Base-by-base conservation (phyloP, 108 stramenopile genomes). In the Craspedostauros australis region DNA sequence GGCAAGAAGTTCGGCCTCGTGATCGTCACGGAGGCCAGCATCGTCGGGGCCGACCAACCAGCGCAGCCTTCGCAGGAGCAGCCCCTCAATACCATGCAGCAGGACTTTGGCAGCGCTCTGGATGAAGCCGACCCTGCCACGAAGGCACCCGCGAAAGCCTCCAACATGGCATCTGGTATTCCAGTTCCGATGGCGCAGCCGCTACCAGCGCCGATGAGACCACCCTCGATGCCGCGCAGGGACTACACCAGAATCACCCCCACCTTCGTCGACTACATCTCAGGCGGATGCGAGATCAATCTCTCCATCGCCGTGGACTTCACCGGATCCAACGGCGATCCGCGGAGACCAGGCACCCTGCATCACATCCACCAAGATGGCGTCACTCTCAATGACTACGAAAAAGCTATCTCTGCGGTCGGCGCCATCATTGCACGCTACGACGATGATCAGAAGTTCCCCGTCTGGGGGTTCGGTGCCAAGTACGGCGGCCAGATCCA, bases 291-390 rank as follows among this genome's bases (percentile, higher is more conserved):
- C n/a, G 80, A 86, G 68, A 43, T 86, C 20, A 67, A 68, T 20
- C 42, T 86, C 47, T 75, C 57, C 37, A 82, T 96, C 0, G 95
- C 91, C 1, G 71, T 96, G 19, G 95, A 96, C 59, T 96, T 88
- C 51, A 96, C 95, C 5, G 92, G 88, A 31, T 76, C 73, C 53
- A 96, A 96, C 62, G 95, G 95, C 0, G 77, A 78, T 53, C 91
- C 91, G 19, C 52, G 77, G n/a, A 57, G 62, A 31, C 88, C 88
- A 21, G 81, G 82, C 7, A 85, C 88, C 2, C 48, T 90, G 41
- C 88, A 90, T 61, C 68, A 86, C 41, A 71, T 85, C 33, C 69
- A 80, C 49, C 76, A 30, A 16, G 50, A 74, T 39, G 79, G 80
- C 28, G 55, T 56, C 23, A n/a, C n/a, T n/a, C 36, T 85, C 43